Conservation (phyloP, 2,329 filamentous ascomycete species). For the Penicillium sp. region DNA sequence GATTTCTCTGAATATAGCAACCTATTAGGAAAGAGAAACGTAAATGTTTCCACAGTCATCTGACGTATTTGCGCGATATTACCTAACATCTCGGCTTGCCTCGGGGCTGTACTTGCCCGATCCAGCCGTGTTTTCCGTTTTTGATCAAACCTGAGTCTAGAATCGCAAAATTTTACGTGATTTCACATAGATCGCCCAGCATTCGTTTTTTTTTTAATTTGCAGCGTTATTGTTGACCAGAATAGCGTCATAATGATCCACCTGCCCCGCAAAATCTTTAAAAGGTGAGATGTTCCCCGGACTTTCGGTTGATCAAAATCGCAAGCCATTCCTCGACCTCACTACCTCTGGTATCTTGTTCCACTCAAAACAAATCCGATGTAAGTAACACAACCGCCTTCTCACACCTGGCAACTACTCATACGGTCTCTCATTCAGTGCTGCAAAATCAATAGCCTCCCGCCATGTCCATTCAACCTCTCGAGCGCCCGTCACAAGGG, state of each 20-base stretch:
- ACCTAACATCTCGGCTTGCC: conserved; percentile 4
- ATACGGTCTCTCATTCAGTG: neutral
- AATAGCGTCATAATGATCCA: conserved; percentile 19
- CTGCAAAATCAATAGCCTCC: neutral
- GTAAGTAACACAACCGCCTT: neutral
- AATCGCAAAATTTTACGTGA: conserved; percentile 16
- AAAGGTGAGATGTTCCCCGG: conserved; percentile 5
- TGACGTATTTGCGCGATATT: conserved; percentile 7
- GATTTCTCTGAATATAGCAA: neutral
- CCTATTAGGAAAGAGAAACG: neutral
- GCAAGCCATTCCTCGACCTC: neutral
- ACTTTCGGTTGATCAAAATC: neutral
- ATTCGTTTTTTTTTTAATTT: no score
- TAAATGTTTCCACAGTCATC: conserved; percentile 3
- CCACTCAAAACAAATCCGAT: neutral
- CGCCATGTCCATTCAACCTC: conserved; percentile 1
- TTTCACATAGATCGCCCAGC: neutral
- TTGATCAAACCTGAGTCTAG: conserved; percentile 3
- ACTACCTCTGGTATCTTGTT: neutral
- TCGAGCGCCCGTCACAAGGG: conserved; percentile 1
- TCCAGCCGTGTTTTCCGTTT: conserved; percentile 1
- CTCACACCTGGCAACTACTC: neutral
- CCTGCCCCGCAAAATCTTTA: conserved; percentile 15
- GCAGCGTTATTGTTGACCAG: neutral
- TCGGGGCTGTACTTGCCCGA: conserved; percentile 3